Conservation (phyloP, 148 eudicot genomes). For the Camellia sinensis region DNA sequence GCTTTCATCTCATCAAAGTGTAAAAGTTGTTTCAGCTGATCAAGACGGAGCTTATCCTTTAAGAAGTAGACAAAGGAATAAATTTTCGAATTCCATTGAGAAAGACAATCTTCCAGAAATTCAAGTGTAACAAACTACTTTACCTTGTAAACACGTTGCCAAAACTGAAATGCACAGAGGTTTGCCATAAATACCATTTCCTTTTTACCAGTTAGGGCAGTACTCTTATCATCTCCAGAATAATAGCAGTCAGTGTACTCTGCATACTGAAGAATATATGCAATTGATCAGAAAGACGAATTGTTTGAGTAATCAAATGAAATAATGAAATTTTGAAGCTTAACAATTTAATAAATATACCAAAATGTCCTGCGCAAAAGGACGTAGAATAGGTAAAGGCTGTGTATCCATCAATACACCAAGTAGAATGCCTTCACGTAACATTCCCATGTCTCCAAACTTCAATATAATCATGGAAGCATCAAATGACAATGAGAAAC, state of each 20-base stretch:
- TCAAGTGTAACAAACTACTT: background rate
- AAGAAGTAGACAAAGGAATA: constrained; percentile 15
- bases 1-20: constrained; percentile 32
- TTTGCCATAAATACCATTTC: constrained; percentile 61
- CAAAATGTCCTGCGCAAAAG: constrained; percentile 73
- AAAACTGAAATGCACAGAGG: constrained; percentile 79
- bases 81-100: background rate
- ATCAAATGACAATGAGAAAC: constrained; percentile 82
- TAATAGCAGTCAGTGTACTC: constrained; percentile 58
- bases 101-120: no score
- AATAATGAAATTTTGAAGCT: background rate
- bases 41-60: constrained; percentile 74
- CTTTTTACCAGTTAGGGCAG: constrained; percentile 55
- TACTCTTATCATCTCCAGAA: constrained; percentile 31
- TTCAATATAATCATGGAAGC: constrained; percentile 77
- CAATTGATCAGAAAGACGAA: constrained; percentile 9
- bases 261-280: constrained; percentile 39
- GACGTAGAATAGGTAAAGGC: constrained; percentile 81
- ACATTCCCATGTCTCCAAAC: constrained; percentile 73
- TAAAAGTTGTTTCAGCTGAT: constrained; percentile 43
- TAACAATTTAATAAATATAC: constrained; percentile 25
- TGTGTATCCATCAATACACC: constrained; percentile 87
- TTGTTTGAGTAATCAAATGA: background rate
- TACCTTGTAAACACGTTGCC: constrained; percentile 85
- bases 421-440: constrained; percentile 85